phyloP scores from a whole-genome alignment of 345 rosid species.

The Rhodamnia rubescens region DNA sequence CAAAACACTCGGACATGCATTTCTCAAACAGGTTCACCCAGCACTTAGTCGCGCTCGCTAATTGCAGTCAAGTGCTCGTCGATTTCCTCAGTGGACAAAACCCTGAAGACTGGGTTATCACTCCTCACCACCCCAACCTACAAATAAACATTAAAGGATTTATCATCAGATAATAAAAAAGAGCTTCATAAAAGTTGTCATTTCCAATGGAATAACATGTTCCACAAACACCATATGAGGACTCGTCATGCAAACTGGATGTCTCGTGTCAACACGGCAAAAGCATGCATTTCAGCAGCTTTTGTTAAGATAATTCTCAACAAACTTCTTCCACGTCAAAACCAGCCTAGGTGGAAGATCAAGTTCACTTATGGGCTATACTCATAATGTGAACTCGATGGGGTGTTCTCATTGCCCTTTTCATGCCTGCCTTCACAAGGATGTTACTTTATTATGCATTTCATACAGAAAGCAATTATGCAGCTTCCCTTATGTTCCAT shows the following conservation, averaged over 20 bases:
- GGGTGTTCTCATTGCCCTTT: background rate
- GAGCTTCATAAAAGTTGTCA: background rate
- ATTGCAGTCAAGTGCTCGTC: slow-evolving; percentile 60
- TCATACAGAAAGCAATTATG: background rate
- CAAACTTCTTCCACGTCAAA: background rate
- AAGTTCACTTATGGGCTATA: background rate
- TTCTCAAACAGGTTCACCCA: background rate
- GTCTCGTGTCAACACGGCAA: background rate
- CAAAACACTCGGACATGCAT: background rate
- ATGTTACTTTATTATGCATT: background rate
- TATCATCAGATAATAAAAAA: background rate
- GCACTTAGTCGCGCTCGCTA: slow-evolving; percentile 38
- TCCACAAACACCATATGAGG: background rate
- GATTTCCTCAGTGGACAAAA: slow-evolving; percentile 41
- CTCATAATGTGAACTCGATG: background rate
- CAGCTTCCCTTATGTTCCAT: background rate
- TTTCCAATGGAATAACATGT: background rate
- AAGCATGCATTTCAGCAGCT: background rate
- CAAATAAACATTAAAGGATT: background rate
- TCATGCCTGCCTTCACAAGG: background rate
- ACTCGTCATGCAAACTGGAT: background rate
- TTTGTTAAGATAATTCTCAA: background rate
- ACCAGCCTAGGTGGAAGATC: background rate
- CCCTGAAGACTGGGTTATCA: slow-evolving; percentile 33
- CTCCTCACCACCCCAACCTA: slow-evolving; percentile 59